These are phyloP conservation scores for Pyrenopolyporus hunteri DNA, from an alignment of 495 filamentous ascomycete species.

Conservation along the genomic window DNA sequence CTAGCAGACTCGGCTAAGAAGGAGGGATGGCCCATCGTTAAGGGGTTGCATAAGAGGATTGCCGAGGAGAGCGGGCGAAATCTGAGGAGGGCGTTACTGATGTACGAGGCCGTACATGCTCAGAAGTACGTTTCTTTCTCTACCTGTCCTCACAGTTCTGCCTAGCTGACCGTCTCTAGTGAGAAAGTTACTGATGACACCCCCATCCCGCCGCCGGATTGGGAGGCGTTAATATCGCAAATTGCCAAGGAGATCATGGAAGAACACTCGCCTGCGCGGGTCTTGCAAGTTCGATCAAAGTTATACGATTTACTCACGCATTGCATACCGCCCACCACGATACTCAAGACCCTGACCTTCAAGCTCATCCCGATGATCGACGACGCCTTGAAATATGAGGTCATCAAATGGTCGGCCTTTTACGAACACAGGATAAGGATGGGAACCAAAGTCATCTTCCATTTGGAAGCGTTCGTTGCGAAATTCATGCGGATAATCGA, in stretches of 20 bases:
- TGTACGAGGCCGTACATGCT: constrained; percentile 96
- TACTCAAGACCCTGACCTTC: constrained; percentile 92
- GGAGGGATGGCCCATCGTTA: constrained; percentile 75
- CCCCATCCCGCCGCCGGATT: constrained; percentile 91
- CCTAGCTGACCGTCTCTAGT: constrained; percentile 55
- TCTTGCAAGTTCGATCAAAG: constrained; percentile 86
- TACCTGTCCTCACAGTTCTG: not conserved
- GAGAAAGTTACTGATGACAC: constrained; percentile 90
- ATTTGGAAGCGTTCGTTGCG: constrained; percentile 96
- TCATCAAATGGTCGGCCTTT: constrained; percentile 95
- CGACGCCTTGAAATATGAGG: constrained; percentile 84
- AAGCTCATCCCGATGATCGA: constrained; percentile 87
- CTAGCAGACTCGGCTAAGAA: constrained; percentile 74
- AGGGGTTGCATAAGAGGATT: constrained; percentile 78
- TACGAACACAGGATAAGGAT: constrained; percentile 93
- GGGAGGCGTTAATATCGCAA: constrained; percentile 87
- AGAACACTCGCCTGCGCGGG: constrained; percentile 84
- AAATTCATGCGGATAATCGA: constrained; percentile 97
- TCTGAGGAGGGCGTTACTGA: constrained; percentile 84
- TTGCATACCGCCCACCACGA: constrained; percentile 92
- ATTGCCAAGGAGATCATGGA: constrained; percentile 90
- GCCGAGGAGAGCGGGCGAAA: constrained; percentile 93
- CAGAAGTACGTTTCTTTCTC: constrained; percentile 72
- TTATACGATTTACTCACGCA: constrained; percentile 95
- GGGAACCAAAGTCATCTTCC: constrained; percentile 96